Base-by-base conservation (phyloP, 164 flowering plant species). In the Vitis riparia region DNA sequence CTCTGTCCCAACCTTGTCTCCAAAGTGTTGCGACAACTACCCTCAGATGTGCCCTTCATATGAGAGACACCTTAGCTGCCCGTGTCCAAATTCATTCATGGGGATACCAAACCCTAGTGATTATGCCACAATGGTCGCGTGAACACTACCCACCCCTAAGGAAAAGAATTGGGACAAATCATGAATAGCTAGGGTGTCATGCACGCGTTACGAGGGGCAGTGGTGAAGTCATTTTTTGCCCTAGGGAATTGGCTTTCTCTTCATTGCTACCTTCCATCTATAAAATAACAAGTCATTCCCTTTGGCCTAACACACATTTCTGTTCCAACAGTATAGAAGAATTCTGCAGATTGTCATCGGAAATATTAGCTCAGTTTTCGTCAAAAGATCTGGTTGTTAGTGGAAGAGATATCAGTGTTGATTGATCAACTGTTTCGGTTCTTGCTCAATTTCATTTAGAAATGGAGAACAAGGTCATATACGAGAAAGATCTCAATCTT, bases 401-500 rank as follows among this genome's bases (percentile, higher is more conserved):
- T 23, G 27, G 27, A 23, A 23, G 27, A 23, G 27, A 23, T 23
- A 23, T 23, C 27, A 2, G 27, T 23, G 27, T 23, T 23, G 27
- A 23, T 23, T 23, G 27, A 23, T 23, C 27, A 23, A 23, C 27
- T 23, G 27, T 23, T 23, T 23, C 27, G 27, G 27, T 23, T 23
- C 27, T 23, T 1, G n/a, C 11, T 29, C 6, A 27, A 12, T 10
- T 55, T 60, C 51, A 30, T 17, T 7, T 49, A 59, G 55, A 65
- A 55, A 68, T 69, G 73, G 71, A 75, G 27, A 57, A 29, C 11
- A 58, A n/a, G 8, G n/a, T 65, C 37, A 66, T 48, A 11, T 78
- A 63, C 12, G 80, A 83, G 61, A 62, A 69, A 8, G 91, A 79
- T 78, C 81, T 89, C 17, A 82, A 84, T 70, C 81, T 86, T 11